Percentiles rank a stretch among this genome's conserved stretches.
Evolutionary conservation across 768 basidiomycete species (phyloP).

Genomic region (Mycena galericulata): DNA sequence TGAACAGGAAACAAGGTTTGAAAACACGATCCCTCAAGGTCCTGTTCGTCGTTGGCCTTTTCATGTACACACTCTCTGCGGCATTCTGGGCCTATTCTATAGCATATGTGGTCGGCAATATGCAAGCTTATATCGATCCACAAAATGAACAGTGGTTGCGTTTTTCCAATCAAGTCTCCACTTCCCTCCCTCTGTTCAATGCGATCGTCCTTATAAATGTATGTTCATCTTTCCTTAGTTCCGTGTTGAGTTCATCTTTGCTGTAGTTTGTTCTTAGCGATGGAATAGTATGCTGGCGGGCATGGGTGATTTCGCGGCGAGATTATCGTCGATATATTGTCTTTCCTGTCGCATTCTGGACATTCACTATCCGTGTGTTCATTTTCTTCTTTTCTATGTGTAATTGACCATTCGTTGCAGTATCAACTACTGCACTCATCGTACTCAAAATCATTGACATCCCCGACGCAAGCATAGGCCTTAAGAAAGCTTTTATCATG

Average conservation of each 20-base stretch:
- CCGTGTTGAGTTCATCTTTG: background rate
- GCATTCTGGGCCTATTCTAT: constrained; percentile 25
- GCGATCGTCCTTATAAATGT: constrained; percentile 24
- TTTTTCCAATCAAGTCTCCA: constrained; percentile 12
- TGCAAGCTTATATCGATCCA: constrained; percentile 23
- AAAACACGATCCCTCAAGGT: constrained; percentile 9
- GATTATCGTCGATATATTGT: constrained; percentile 13
- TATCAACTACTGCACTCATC: constrained; percentile 17
- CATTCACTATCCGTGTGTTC: constrained; percentile 20
- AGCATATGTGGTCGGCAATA: constrained; percentile 3
- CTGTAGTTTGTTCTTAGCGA: constrained; percentile 26
- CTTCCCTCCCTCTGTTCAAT: constrained; percentile 16
- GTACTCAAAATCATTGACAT: constrained; percentile 17
- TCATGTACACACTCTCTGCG: constrained; percentile 23
- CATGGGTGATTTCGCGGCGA: constrained; percentile 23
- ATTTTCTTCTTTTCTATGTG: background rate
- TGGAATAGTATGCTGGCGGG: constrained; percentile 26
- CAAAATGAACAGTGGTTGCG: background rate
- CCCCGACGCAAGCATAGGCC: background rate
- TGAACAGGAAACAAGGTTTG: constrained; percentile 23
- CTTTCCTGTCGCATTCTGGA: constrained; percentile 14
- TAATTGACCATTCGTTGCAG: constrained; percentile 9
- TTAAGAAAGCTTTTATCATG: background rate
- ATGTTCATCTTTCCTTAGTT: constrained; percentile 6
- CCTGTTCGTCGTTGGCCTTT: constrained; percentile 20